phyloP scores from a whole-genome alignment of 306 rosid species.

The Heteromeles arbutifolia region DNA sequence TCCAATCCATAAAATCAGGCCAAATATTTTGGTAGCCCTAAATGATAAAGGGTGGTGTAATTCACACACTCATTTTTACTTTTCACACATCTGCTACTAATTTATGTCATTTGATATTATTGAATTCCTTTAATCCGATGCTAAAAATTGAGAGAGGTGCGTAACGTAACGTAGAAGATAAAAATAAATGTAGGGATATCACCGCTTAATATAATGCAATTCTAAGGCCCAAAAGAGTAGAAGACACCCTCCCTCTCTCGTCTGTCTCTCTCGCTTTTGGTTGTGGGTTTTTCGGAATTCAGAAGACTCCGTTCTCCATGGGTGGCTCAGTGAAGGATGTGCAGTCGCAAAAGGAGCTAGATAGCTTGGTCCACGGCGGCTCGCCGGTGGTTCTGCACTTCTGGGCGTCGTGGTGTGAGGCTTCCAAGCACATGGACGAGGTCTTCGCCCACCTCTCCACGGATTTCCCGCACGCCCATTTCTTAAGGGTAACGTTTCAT shows the following conservation, averaged over 20 bases:
- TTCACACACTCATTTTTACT: too few relatives aligned
- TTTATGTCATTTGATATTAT: too few relatives aligned
- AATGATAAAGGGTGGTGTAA: too few relatives aligned
- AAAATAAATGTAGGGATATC: too few relatives aligned
- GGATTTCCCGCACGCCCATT: conserved; percentile 70
- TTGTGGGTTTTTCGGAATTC: neutral
- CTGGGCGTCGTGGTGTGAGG: conserved; percentile 99
- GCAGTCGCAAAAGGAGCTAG: conserved; percentile 64
- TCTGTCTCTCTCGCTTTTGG: neutral
- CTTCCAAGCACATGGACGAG: conserved; percentile 94
- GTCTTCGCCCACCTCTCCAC: conserved; percentile 71
- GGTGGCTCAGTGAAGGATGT: conserved; percentile 75
- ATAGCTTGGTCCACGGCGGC: conserved; percentile 45
- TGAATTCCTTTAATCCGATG: too few relatives aligned
- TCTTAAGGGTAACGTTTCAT: conserved; percentile 56
- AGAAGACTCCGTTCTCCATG: conserved; percentile 25
- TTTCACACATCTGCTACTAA: too few relatives aligned
- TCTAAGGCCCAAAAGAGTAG: neutral
- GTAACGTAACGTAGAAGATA: too few relatives aligned
- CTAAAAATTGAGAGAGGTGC: too few relatives aligned
- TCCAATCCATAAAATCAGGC: neutral
- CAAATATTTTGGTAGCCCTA: neutral
- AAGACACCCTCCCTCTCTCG: neutral
- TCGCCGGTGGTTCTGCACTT: conserved; percentile 64
- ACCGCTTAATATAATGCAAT: neutral